Evolutionary conservation across 1,284 basidiomycete genomes (phyloP).

Genomic region (Mycena sp.): DNA sequence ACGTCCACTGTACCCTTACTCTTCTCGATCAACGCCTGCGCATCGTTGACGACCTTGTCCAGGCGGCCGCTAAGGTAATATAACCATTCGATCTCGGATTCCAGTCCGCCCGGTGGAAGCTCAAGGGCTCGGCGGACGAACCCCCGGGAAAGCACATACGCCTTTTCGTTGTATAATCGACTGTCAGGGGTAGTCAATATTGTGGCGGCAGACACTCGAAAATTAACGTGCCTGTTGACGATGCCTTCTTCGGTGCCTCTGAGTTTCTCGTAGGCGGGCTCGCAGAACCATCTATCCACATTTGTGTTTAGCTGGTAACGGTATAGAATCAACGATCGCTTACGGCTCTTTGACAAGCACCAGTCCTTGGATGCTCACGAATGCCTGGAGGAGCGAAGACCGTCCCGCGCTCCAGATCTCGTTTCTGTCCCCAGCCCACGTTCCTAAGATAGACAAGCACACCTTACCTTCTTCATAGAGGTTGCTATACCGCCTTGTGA

Average conservation of each 20-base stretch:
- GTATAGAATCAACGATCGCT: constrained; percentile 38
- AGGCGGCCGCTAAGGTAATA: constrained; percentile 77
- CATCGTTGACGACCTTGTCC: constrained; percentile 72
- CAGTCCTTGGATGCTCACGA: constrained; percentile 93
- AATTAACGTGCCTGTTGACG: constrained; percentile 72
- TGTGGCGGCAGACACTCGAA: not conserved
- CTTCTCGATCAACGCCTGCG: constrained; percentile 72
- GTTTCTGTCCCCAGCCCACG: constrained; percentile 89
- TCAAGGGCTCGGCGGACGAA: constrained; percentile 90
- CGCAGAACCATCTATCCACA: constrained; percentile 86
- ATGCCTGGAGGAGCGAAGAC: constrained; percentile 90
- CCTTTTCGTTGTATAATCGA: constrained; percentile 90
- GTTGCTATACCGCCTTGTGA: constrained; percentile 52
- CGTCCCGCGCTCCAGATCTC: constrained; percentile 86
- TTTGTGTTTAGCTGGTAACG: constrained; percentile 4
- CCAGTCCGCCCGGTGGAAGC: constrained; percentile 76
- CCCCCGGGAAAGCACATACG: constrained; percentile 88
- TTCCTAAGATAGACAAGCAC: constrained; percentile 90
- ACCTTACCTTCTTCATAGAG: constrained; percentile 97
- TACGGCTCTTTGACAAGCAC: constrained; percentile 93
- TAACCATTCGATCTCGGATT: constrained; percentile 78
- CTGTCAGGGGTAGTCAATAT: constrained; percentile 45
- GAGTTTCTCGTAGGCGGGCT: constrained; percentile 91
- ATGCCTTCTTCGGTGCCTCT: constrained; percentile 89
- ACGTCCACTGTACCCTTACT: constrained; percentile 53